Percentiles rank a stretch among this genome's conserved stretches.
Evolutionary conservation across 1,284 basidiomycete species (phyloP).

Genomic region (Microbotryomycetes sp.): DNA sequence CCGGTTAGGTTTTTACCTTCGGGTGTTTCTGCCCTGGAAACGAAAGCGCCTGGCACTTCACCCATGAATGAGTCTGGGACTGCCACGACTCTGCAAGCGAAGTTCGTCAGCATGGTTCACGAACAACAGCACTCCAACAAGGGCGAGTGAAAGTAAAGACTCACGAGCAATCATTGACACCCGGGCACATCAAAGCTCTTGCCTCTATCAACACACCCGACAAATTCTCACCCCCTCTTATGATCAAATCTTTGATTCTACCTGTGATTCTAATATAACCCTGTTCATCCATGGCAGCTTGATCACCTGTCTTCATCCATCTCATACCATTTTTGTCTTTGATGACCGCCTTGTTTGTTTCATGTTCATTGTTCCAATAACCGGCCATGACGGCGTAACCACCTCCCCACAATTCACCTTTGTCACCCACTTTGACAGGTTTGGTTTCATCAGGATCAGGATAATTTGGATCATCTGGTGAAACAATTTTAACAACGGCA

Average conservation of each 20-base stretch:
- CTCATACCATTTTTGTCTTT: slow-evolving; percentile 7
- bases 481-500: slow-evolving; percentile 14
- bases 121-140: background rate
- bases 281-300: slow-evolving; percentile 14
- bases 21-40: background rate
- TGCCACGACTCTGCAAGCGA: background rate
- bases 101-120: background rate
- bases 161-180: slow-evolving; percentile 9
- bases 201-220: slow-evolving; percentile 21
- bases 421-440: background rate
- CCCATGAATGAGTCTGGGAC: slow-evolving; percentile 6
- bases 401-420: slow-evolving; percentile 18
- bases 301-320: slow-evolving; percentile 25
- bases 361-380: slow-evolving; percentile 17
- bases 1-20: background rate
- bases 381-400: slow-evolving; percentile 21
- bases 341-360: slow-evolving; percentile 14
- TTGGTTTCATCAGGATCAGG: slow-evolving; percentile 1
- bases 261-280: slow-evolving; percentile 23
- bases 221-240: slow-evolving; percentile 26
- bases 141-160: background rate
- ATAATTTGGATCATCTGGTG: slow-evolving; percentile 9
- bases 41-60: slow-evolving; percentile 9
- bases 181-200: slow-evolving; percentile 1
- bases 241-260: slow-evolving; percentile 28